These are phyloP conservation scores for Aspergillus novofumigatus DNA, from an alignment of 2,329 filamentous ascomycete genomes.

Conservation along the genomic window DNA sequence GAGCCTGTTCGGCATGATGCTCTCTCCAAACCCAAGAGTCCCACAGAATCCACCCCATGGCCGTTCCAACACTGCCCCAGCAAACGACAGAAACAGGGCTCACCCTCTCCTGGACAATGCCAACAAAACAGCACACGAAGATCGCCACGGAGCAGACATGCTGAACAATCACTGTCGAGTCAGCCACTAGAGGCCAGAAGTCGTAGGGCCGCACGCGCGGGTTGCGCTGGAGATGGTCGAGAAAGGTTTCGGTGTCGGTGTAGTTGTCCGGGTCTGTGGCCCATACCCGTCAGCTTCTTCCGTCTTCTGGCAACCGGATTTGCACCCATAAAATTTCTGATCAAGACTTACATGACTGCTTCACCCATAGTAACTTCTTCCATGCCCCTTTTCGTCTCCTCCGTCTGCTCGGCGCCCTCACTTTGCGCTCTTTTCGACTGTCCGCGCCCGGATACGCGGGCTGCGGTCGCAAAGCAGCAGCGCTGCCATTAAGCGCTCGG, in stretches of 20 bases:
- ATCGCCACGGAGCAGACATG: conserved; percentile 94
- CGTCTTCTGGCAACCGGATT: neutral
- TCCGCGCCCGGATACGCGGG: conserved; percentile 37
- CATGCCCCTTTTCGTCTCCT: conserved; percentile 69
- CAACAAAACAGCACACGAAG: conserved; percentile 89
- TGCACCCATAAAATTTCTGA: neutral
- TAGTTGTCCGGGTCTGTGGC: conserved; percentile 89
- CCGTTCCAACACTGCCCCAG: conserved; percentile 76
- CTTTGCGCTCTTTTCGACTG: conserved; percentile 44
- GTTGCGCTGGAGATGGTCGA: conserved; percentile 93
- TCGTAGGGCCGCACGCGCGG: conserved; percentile 91
- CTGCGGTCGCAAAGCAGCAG: conserved; percentile 40
- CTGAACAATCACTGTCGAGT: conserved; percentile 94
- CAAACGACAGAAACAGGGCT: conserved; percentile 84
- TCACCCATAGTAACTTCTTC: conserved; percentile 98
- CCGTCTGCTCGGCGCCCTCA: conserved; percentile 59
- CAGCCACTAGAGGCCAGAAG: conserved; percentile 94
- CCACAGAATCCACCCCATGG: conserved; percentile 86
- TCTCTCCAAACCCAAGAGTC: conserved; percentile 82
- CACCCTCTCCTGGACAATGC: conserved; percentile 82
- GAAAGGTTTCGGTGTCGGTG: conserved; percentile 92
- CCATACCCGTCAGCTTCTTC: neutral
- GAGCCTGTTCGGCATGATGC: conserved; percentile 42
- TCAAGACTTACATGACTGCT: conserved; percentile 71
- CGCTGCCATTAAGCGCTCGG: conserved; percentile 35